Evolutionary conservation across 129 eudicot genomes (phyloP).

Genomic region (Escallonia herrerae): DNA sequence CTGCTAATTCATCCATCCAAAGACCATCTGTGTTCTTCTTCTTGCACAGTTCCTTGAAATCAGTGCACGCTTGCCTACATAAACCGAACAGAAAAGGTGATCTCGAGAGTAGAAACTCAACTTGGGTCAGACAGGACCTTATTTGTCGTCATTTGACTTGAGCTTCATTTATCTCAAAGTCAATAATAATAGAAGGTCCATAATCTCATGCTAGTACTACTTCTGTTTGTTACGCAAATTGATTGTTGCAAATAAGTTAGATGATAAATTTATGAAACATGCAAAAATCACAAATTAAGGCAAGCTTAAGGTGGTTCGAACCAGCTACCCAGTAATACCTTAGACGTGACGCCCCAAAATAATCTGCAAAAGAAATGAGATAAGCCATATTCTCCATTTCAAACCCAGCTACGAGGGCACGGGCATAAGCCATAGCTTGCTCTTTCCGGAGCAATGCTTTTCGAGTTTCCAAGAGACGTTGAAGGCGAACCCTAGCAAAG

Average conservation of each 20-base stretch:
- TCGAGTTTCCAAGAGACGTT: constrained; percentile 75
- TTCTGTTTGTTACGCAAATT: too few relatives aligned
- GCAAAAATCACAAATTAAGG: too few relatives aligned
- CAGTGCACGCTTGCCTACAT: constrained; percentile 74
- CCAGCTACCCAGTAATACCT: constrained; percentile 33
- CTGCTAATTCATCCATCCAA: constrained; percentile 93
- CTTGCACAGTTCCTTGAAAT: constrained; percentile 78
- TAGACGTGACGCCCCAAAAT: constrained; percentile 84
- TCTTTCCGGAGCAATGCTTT: constrained; percentile 86
- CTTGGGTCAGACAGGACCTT: too few relatives aligned
- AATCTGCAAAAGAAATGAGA: constrained; percentile 68
- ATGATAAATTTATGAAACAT: too few relatives aligned
- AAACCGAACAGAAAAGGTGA: neutral
- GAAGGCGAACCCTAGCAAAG: constrained; percentile 66
- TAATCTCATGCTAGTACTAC: too few relatives aligned
- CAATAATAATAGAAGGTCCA: too few relatives aligned
- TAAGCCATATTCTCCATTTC: constrained; percentile 65
- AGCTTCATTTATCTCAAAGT: too few relatives aligned
- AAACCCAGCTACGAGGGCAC: constrained; percentile 94
- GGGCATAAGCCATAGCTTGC: constrained; percentile 98
- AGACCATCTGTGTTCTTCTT: constrained; percentile 75
- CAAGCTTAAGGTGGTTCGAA: too few relatives aligned
- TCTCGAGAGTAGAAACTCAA: neutral
- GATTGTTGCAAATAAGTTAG: too few relatives aligned
- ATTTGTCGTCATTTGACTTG: too few relatives aligned